A percentile compares a stretch with the other conserved stretches of the same genome.
Evolutionary conservation across 116 monocot genomes (phyloP).

Genomic region (Zostera marina): DNA sequence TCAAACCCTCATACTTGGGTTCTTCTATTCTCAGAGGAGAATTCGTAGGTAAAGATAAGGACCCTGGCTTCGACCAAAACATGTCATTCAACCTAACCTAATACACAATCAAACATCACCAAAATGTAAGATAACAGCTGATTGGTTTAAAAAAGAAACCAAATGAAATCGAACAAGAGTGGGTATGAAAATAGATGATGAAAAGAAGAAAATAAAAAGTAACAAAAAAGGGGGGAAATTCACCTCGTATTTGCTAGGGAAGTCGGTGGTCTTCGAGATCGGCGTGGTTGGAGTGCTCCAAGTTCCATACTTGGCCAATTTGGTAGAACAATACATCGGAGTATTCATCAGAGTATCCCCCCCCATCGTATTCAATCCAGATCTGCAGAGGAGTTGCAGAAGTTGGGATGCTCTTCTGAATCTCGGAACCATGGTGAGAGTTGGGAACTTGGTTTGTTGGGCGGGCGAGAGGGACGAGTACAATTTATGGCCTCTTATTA

Average conservation of each 20-base stretch:
- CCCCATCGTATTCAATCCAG: background rate
- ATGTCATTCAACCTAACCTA: conserved; percentile 60
- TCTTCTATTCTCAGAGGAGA: conserved; percentile 82
- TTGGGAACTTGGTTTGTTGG: too few species aligned
- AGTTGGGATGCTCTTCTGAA: conserved; percentile 3
- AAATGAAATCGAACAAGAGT: background rate
- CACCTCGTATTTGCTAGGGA: conserved; percentile 7
- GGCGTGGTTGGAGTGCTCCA: background rate
- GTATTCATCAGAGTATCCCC: background rate
- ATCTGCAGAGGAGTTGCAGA: background rate
- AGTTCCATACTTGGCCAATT: background rate
- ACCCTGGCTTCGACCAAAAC: conserved; percentile 91
- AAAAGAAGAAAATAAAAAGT: background rate
- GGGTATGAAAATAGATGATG: background rate
- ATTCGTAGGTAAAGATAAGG: conserved; percentile 57
- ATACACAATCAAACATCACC: background rate
- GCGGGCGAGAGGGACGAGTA: too few species aligned
- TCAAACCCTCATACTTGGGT: conserved; percentile 62
- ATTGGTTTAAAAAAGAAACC: background rate
- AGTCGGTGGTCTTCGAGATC: background rate
- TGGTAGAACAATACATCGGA: background rate
- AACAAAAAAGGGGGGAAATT: background rate
- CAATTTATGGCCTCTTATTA: too few species aligned
- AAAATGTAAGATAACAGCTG: background rate
- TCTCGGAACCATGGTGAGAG: background rate